Evolutionary conservation across 306 rosid genomes (phyloP), one percentile per base, ranked within the genome.

Genomic region (Malus sylvestris): DNA sequence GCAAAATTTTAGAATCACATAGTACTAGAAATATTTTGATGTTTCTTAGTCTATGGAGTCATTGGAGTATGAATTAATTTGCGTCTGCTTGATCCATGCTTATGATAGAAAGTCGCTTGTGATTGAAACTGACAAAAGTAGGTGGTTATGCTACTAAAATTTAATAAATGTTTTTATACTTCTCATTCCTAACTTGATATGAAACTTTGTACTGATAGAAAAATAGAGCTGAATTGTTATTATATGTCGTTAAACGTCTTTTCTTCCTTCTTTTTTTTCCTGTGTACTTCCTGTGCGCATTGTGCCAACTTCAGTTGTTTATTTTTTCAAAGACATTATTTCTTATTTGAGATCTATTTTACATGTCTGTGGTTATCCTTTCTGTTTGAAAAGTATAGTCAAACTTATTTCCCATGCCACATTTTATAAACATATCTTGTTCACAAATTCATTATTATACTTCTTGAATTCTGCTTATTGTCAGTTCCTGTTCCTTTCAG

Each of bases 401-500:
- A 12, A n/a, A 19, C 40, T 68, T 23, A 62, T 25, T 46, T 80
- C 64, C 29, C 25, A 22, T 25, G 49, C 3, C 35, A 58, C 46
- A 40, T 22, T 44, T 68, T 66, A 19, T 12, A 5, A 7, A 67
- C 42, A 10, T 61, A 25, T 53, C 51, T 66, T 55, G 62, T 68
- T 72, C 40, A 27, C 46, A 25, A 49, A 20, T 35, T 45, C 45
- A 60, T 4, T 16, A 16, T 45, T 1, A 30, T 25, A 8, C 45
- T 74, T 74, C 1, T 74, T 13, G n/a, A 61, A 27, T 80, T 74
- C 20, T 62, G 69, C 68, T 45, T 18, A 81, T 38, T 81, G 65
- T 44, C 27, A 42, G 16, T 22, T 68, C n/a, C 73, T 63, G 62
- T 57, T 67, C 73, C 70, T 74, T 74, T 72, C 87, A 95, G 99